Evolutionary conservation across 2,329 filamentous ascomycete genomes (phyloP), one percentile per base, ranked within the genome.

Genomic region (Acephala macrosclerotiorum): DNA sequence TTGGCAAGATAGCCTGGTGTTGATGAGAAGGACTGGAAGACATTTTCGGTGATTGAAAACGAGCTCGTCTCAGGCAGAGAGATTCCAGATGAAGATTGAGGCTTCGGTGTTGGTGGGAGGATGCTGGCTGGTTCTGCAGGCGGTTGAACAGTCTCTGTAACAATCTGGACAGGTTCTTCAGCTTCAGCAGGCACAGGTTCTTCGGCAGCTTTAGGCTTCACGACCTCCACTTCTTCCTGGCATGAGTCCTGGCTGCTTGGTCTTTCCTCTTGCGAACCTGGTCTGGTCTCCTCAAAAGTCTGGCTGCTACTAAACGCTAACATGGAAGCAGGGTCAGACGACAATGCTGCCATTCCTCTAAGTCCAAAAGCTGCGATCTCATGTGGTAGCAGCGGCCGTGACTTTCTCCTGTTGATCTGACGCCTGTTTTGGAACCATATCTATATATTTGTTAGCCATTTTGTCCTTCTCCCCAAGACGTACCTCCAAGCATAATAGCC

Each of bases 371-470:
- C 85, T 69, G 85, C 88, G 62, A 95, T 85, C 77, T 96, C 93
- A 77, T 94, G 89, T 11, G 90, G 87, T 33, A 92, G 87, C 42
- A 97, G 84, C 56, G 94, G 94, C 72, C 92, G 91, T 63, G 93
- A 93, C 81, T 95, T 96, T 71, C 95, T 88, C 73, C 95, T 88
- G 77, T 96, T 93, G 79, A 96, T 97, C 79, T 98, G 95, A 71
- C 95, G 87, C 75, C 94, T 89, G 76, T 97, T 97, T 76, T 97
- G 95, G 80, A 97, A 97, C 95, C 95, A 98, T 73, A 97, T 97
- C 95, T 97, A 62, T 51, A 57, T 22, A 35, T n/a, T 58, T 38
- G 58, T 70, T 45, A 69, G 65, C 38, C 45, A 25, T 45, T 62
- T 67, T 68, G 65, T 63, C 40, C 63, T 22, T 61, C 14, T 26